Percentiles rank a stretch among this genome's conserved stretches.
Evolutionary conservation across 495 filamentous ascomycete species (phyloP).

Genomic region (Copromyces sp.): DNA sequence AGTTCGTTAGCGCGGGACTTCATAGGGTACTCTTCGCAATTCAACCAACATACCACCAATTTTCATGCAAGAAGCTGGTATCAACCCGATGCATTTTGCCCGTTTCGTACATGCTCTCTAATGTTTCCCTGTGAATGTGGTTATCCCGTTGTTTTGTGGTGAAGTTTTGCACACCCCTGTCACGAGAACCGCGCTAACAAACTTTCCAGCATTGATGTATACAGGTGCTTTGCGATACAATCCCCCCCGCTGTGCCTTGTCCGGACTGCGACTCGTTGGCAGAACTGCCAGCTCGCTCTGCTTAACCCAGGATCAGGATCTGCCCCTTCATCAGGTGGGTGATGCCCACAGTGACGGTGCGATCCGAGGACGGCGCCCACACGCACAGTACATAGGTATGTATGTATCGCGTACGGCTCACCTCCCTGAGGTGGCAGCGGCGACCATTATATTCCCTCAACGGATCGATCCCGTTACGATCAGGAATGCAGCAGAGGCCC

Average conservation of each 20-base stretch:
- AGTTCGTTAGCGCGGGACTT: no score
- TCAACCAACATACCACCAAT: no score
- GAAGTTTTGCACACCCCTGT: no score
- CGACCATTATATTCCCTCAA: background rate
- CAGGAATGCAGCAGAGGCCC: background rate
- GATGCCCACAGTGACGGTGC: background rate
- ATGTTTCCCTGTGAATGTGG: no score
- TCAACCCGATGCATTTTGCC: no score
- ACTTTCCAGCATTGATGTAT: no score
- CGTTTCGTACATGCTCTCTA: no score
- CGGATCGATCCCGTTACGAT: background rate
- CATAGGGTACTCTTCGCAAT: no score
- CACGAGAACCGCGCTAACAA: no score
- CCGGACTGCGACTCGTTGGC: background rate
- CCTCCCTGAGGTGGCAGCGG: background rate
- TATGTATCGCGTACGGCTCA: background rate
- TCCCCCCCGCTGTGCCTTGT: background rate
- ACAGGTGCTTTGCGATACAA: background rate
- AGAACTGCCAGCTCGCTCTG: background rate
- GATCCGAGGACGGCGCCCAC: background rate
- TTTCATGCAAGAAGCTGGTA: no score
- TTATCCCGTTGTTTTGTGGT: no score
- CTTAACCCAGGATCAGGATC: background rate
- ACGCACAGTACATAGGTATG: background rate
- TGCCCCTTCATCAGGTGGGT: background rate